Base-by-base conservation (phyloP, 73 alveolate genomes). In the Paramecium sexaurelia region DNA sequence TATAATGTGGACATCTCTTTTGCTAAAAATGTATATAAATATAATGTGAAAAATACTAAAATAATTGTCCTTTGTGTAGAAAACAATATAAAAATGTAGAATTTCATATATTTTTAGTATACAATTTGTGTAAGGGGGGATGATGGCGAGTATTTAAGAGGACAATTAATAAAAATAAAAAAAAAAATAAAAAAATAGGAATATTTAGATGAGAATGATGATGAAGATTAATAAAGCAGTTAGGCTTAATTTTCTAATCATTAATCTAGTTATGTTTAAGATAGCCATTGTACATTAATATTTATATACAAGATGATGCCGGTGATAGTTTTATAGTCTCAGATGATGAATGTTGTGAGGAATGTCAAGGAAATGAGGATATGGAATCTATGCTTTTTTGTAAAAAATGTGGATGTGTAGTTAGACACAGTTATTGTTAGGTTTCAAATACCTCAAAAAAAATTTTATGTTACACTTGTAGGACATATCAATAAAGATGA, bases 41-140 rank as follows among this genome's bases (percentile, higher is more conserved):
- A 61, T 61, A 61, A 29, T 61, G 83, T 26, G 83, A 61, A 61
- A 61, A 61, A 61, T 61, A 61, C 83, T 61, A 51, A 61, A 61
- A 61, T 61, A 61, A 61, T 61, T 61, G 83, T 61, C 83, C 83
- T 32, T 61, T 61, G 8, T 61, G 83, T 32, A 61, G 83, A 61
- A 61, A 61, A 61, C 26, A 29, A 61, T 61, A 61, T 61, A 6
- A 61, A 61, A 61, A 61, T 61, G 83, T 61, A 61, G 20, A 10
- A 26, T 51, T 17, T 51, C 22, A 61, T 29, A 56, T 1, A 11
- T 13, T 61, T 7, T 56, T 29, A 61, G 83, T 61, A 61, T 6
- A 61, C 83, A 24, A 61, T 61, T 29, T 61, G 83, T 19, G 26
- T 61, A 26, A 61, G 83, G 26, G 83, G 83, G 26, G 83, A 61